Evolutionary conservation across 208 protist genomes (phyloP).

Genomic region (Herpetomonas muscarum): DNA sequence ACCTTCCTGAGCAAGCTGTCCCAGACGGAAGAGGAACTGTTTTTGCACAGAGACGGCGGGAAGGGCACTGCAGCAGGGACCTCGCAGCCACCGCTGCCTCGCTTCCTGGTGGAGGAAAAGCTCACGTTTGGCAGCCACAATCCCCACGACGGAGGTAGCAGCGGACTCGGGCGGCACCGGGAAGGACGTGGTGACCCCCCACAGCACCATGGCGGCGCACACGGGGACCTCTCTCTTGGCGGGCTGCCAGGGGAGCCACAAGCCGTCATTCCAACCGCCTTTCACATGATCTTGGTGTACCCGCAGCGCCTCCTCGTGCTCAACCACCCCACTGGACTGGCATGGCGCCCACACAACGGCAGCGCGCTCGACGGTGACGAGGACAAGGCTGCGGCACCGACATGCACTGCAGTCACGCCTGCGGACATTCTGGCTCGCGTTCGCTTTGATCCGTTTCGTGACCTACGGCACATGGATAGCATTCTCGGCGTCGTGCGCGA

Average conservation of each 20-base stretch:
- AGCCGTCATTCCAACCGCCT: conserved; percentile 86
- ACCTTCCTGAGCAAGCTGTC: too few species aligned
- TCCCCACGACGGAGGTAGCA: background rate
- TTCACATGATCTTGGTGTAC: conserved; percentile 93
- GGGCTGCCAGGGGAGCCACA: too few species aligned
- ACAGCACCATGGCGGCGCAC: too few species aligned
- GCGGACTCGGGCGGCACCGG: background rate
- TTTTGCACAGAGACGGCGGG: too few species aligned
- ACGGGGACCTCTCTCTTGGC: too few species aligned
- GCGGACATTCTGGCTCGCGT: conserved; percentile 73
- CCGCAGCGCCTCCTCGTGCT: conserved; percentile 69
- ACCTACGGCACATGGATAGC: conserved; percentile 9
- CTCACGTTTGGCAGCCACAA: background rate
- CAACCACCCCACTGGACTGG: conserved; percentile 72
- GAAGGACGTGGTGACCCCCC: background rate
- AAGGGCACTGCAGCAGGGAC: too few species aligned
- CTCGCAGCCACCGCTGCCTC: too few species aligned
- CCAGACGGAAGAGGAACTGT: too few species aligned
- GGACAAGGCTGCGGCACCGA: conserved; percentile 2
- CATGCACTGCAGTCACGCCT: background rate
- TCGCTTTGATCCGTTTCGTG: conserved; percentile 67
- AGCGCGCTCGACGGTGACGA: background rate
- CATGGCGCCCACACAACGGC: conserved; percentile 38
- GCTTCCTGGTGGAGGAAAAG: background rate
- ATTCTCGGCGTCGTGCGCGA: conserved; percentile 47